Conservation (phyloP, 306 rosid species). For the Cajanus cajan region DNA sequence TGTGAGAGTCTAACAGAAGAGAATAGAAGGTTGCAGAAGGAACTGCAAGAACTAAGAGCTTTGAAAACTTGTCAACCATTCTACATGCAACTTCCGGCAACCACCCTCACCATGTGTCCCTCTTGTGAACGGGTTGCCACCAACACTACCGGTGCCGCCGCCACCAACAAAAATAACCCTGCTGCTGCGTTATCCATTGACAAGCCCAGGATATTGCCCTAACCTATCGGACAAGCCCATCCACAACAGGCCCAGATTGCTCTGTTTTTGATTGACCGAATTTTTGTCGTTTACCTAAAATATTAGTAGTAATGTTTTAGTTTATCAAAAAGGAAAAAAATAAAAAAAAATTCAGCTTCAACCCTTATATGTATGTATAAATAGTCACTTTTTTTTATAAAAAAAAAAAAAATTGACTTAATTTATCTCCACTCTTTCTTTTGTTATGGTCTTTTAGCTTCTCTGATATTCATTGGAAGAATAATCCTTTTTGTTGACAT, state of each 20-base stretch:
- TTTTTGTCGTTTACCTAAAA: background rate
- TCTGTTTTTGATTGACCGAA: constrained; percentile 11
- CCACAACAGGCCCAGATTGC: constrained; percentile 34
- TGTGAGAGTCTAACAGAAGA: constrained; percentile 91
- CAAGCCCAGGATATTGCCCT: constrained; percentile 36
- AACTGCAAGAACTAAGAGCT: constrained; percentile 87
- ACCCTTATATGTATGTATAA: background rate
- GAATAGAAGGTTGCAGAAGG: constrained; percentile 90
- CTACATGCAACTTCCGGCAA: constrained; percentile 93
- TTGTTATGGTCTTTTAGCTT: background rate
- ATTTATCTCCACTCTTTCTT: constrained; percentile 4
- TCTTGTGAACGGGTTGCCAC: constrained; percentile 83
- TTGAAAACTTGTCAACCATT: constrained; percentile 79
- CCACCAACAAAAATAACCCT: constrained; percentile 32
- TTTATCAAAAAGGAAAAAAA: constrained; percentile 2
- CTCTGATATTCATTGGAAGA: background rate
- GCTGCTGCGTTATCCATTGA: constrained; percentile 21
- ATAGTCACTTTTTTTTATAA: background rate
- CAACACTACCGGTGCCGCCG: constrained; percentile 36
- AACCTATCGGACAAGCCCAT: constrained; percentile 39
- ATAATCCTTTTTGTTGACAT: background rate
- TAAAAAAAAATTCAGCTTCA: background rate
- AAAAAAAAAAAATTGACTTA: background rate
- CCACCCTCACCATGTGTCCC: constrained; percentile 98
- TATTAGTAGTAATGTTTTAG: background rate